phyloP scores from a whole-genome alignment of 306 rosid species.

The Prosopis cineraria region DNA sequence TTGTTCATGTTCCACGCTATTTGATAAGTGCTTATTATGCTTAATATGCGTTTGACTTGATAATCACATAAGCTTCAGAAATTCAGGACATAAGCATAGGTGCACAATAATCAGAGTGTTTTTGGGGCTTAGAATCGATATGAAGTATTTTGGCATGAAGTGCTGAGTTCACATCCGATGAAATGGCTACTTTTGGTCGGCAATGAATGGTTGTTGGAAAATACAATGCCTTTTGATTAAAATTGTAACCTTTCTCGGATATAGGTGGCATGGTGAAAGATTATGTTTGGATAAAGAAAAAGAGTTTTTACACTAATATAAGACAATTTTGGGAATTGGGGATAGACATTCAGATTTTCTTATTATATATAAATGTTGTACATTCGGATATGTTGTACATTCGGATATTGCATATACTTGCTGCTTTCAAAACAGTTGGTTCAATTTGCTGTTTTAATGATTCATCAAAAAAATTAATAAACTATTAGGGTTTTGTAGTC shows the following conservation, averaged over 20 bases:
- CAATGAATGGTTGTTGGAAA: not conserved
- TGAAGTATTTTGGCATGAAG: slow-evolving; percentile 4
- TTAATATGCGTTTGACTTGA: not conserved
- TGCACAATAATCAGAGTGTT: not conserved
- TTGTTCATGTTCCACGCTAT: not conserved
- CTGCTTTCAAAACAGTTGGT: not conserved
- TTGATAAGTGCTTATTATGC: not conserved
- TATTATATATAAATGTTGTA: not conserved
- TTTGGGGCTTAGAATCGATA: slow-evolving; percentile 1
- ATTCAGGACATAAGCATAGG: not conserved
- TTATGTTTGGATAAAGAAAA: not conserved
- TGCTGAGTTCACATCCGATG: not conserved
- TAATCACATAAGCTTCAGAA: not conserved
- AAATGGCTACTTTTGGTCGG: not conserved
- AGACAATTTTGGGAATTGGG: not conserved
- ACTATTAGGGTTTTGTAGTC: not conserved
- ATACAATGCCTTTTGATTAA: not conserved
- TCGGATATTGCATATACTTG: not conserved
- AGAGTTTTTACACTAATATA: not conserved
- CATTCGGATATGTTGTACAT: not conserved
- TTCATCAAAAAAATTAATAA: not conserved
- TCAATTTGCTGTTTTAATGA: not conserved
- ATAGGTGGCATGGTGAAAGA: not conserved
- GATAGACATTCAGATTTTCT: too few species aligned
- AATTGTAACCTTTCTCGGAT: not conserved